Percentiles rank a stretch among this genome's conserved stretches.
Evolutionary conservation across 495 filamentous ascomycete species (phyloP).

Genomic region (Poronia punctata): DNA sequence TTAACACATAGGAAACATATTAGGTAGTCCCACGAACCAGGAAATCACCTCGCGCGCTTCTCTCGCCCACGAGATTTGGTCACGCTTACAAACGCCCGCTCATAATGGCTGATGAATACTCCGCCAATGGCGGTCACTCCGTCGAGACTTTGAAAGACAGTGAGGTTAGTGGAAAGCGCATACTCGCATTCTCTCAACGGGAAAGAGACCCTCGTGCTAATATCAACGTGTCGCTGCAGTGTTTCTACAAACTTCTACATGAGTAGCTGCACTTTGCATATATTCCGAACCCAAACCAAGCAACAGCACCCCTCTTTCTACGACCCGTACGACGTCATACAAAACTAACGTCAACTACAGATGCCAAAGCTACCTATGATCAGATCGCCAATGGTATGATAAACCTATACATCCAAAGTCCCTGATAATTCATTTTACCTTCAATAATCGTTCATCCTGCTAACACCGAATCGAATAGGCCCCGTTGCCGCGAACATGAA

Average conservation of each 20-base stretch:
- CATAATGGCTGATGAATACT: conserved; percentile 6
- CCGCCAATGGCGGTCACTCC: conserved; percentile 21
- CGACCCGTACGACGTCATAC: conserved; percentile 11
- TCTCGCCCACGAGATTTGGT: conserved; percentile 1
- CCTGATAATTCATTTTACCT: neutral
- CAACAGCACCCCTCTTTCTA: conserved; percentile 9
- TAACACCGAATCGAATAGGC: conserved; percentile 40
- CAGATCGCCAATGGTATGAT: conserved; percentile 34
- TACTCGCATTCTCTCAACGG: conserved; percentile 1
- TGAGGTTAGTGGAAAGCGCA: conserved; percentile 32
- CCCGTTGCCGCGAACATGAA: conserved; percentile 73
- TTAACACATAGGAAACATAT: too few relatives aligned
- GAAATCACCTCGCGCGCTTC: neutral
- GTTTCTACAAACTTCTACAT: conserved; percentile 10
- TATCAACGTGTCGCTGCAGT: conserved; percentile 15
- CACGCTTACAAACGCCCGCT: neutral
- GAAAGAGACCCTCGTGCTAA: conserved; percentile 23
- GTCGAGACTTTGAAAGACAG: conserved; percentile 36
- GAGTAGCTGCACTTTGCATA: neutral
- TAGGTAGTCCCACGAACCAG: too few relatives aligned
- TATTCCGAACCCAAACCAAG: neutral
- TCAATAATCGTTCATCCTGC: conserved; percentile 8
- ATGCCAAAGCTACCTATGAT: conserved; percentile 36
- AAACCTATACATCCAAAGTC: neutral
- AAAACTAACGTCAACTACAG: conserved; percentile 22